Conservation (phyloP, 2,329 filamentous ascomycete genomes). For the Rugonectria rugulosa region DNA sequence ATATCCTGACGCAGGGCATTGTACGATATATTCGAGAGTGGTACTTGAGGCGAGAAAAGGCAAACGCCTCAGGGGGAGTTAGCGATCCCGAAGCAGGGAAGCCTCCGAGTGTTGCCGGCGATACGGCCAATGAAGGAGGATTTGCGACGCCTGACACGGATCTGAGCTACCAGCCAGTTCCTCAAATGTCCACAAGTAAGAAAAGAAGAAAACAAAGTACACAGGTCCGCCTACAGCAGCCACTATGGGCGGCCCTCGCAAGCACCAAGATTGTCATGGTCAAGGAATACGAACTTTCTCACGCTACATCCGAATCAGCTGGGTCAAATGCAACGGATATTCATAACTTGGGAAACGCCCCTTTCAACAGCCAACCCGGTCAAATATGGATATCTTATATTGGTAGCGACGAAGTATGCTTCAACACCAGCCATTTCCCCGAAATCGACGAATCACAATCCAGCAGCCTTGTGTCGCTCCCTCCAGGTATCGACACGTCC, state of each 20-base stretch:
- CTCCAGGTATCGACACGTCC: conserved; percentile 66
- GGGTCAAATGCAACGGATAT: conserved; percentile 79
- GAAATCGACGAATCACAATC: conserved; percentile 48
- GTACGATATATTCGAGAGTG: conserved; percentile 75
- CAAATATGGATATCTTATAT: conserved; percentile 85
- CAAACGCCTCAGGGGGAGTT: conserved; percentile 56
- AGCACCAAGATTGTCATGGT: conserved; percentile 97
- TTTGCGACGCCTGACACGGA: conserved; percentile 64
- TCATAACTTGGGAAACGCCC: conserved; percentile 78
- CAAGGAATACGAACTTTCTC: conserved; percentile 87
- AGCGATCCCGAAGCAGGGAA: conserved; percentile 72
- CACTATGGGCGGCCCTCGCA: conserved; percentile 91
- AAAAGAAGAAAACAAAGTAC: conserved; percentile 91
- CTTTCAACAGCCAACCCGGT: conserved; percentile 73
- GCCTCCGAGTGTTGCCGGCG: conserved; percentile 45
- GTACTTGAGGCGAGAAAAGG: conserved; percentile 68
- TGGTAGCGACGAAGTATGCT: conserved; percentile 78
- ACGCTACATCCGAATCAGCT: conserved; percentile 75
- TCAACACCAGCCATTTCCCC: conserved; percentile 73
- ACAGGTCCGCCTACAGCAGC: conserved; percentile 88
- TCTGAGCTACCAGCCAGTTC: conserved; percentile 43
- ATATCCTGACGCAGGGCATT: conserved; percentile 77
- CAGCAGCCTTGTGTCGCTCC: conserved; percentile 43
- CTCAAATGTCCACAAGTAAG: conserved; percentile 68
- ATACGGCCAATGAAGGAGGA: conserved; percentile 44